A percentile compares a stretch with the other conserved stretches of the same genome.
Conservation (phyloP, 2,329 filamentous ascomycete species). For the Diaporthe sp. region DNA sequence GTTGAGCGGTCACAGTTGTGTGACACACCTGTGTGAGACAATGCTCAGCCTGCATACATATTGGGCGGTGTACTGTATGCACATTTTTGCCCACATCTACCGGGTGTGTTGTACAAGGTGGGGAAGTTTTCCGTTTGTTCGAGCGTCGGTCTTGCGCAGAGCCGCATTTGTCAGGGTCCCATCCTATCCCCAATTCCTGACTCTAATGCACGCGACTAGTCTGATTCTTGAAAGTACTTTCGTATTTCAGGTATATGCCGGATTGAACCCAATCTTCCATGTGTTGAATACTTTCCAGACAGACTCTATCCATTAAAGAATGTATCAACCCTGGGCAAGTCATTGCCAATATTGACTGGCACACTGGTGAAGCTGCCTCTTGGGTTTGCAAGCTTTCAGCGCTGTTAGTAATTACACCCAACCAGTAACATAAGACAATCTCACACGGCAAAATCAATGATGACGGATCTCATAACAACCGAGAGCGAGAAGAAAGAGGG, state of each 20-base stretch:
- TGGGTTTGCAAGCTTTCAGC: too few relatives aligned
- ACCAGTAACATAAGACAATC: neutral
- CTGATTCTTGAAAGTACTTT: neutral
- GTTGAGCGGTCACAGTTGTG: neutral
- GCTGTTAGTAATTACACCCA: too few relatives aligned
- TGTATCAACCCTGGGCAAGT: too few relatives aligned
- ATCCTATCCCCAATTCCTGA: neutral
- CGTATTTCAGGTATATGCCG: neutral
- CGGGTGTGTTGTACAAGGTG: neutral
- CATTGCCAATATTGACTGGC: too few relatives aligned
- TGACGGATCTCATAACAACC: neutral
- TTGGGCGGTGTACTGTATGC: neutral
- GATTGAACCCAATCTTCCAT: neutral
- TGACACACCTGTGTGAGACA: neutral
- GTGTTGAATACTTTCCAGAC: neutral
- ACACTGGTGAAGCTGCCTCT: too few relatives aligned
- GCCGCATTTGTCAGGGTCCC: neutral
- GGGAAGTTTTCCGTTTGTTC: neutral
- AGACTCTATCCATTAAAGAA: neutral
- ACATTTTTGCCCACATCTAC: neutral
- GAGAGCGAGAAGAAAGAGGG: neutral
- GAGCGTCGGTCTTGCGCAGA: neutral
- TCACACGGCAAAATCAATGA: neutral
- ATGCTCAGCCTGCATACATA: neutral
- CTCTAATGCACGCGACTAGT: neutral